Conservation (phyloP, 2,329 filamentous ascomycete species). For the Aspergillus phoenicis region DNA sequence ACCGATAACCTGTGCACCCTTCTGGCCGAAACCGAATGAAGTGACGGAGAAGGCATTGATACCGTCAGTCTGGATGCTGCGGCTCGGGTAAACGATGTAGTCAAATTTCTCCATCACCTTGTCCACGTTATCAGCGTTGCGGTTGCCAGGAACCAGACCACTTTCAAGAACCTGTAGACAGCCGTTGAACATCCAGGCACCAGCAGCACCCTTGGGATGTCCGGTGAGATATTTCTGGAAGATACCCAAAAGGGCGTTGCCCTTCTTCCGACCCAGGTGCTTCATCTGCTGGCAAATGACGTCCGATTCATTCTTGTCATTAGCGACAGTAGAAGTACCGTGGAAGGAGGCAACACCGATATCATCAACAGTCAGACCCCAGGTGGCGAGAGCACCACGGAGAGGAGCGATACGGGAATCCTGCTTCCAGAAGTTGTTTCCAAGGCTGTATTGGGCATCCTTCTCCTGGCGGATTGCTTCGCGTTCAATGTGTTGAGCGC, state of each 20-base stretch:
- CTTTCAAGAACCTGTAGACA: conserved; percentile 93
- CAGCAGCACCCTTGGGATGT: conserved; percentile 97
- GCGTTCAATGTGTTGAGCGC: conserved; percentile 80
- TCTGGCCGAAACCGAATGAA: conserved; percentile 98
- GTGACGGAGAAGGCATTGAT: conserved; percentile 99
- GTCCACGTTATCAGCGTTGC: conserved; percentile 97
- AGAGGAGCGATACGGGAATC: conserved; percentile 92
- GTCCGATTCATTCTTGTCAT: conserved; percentile 99
- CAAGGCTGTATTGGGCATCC: conserved; percentile 86
- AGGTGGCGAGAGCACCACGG: conserved; percentile 92
- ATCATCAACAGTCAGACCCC: conserved; percentile 97
- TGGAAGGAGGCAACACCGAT: conserved; percentile 96
- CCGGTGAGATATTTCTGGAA: conserved; percentile 99
- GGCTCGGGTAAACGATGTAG: conserved; percentile 95
- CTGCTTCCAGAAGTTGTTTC: conserved; percentile 99
- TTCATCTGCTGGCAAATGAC: conserved; percentile 95
- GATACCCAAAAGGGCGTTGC: conserved; percentile 92
- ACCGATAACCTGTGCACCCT: conserved; percentile 95
- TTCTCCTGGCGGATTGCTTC: conserved; percentile 90
- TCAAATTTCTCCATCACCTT: conserved; percentile 96
- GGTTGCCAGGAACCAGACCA: conserved; percentile 92
- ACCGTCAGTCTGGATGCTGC: conserved; percentile 93
- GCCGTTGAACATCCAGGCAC: conserved; percentile 99
- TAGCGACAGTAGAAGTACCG: conserved; percentile 96
- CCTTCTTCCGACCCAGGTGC: conserved; percentile 93